Base-by-base conservation (phyloP, 2,329 filamentous ascomycete genomes). In the Claviceps maximensis region DNA sequence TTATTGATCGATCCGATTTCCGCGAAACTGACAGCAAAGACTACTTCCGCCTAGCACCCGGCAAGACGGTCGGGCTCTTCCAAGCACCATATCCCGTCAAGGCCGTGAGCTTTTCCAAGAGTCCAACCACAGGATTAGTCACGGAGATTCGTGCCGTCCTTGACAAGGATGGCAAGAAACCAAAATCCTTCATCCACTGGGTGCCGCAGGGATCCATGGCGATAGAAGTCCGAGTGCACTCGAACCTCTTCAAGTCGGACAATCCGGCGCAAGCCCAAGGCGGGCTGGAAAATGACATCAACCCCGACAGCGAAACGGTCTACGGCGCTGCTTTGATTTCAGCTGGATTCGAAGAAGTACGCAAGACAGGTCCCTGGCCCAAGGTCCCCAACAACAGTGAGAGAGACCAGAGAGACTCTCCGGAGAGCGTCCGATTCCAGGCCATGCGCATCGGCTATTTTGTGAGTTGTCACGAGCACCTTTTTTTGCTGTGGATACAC, bases 391-490 rank as follows among this genome's bases (percentile, higher is more conserved):
- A 83, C 12, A 84, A 87, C 66, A 77, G 71, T 54, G 75, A 79
- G 58, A 70, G 75, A 55, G 77, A 76, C 17, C 83, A 79, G 58
- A 70, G 75, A 55, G 77, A 76, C 17, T 83, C 82, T 2, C 78
- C 79, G 23, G 85, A 86, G 69, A 83, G 75, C 49, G 83, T 95
- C 3, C 76, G 90, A 38, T 95, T 95, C 76, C 89, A 95, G 73
- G 89, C 80, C 2, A 82, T 94, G 75, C 78, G 89, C 13, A 84
- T 89, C 44, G 89, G 83, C 4, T 93, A 91, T 66, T 91, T 89
- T 70, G 73, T 74, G 51, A 71, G 72, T 69, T 15, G 15, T 17
- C 27, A 29, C 8, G 27, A 29, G 27, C 27, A 8, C 8, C 27
- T 4, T 29, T 29, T 29, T 29, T 29, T 29, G 27, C 27, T 29